Evolutionary conservation across 2,329 filamentous ascomycete genomes (phyloP).

Genomic region (Aaosphaeria arxii): DNA sequence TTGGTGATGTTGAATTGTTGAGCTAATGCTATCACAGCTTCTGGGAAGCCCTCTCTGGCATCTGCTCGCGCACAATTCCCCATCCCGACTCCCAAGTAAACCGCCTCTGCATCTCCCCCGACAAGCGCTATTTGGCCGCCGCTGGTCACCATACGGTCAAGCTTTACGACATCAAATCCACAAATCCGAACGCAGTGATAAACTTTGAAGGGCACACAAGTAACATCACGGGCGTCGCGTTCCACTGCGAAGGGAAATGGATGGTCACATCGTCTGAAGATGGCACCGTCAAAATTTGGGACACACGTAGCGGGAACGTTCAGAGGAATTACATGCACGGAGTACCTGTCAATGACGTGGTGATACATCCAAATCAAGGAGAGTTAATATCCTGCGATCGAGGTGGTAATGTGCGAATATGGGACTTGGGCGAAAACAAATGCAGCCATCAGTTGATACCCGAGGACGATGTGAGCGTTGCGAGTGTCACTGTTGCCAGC

Average conservation of each 20-base stretch:
- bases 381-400: conserved; percentile 97
- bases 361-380: conserved; percentile 98
- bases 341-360: conserved; percentile 89
- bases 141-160: conserved; percentile 84
- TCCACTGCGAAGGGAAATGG: conserved; percentile 99
- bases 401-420: conserved; percentile 87
- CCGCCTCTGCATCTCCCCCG: conserved; percentile 94
- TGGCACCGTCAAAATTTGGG: conserved; percentile 96
- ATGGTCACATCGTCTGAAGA: conserved; percentile 99
- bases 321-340: conserved; percentile 93
- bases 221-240: conserved; percentile 94
- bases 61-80: conserved; percentile 96
- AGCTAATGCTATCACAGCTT: conserved; percentile 57
- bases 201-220: conserved; percentile 94
- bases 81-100: conserved; percentile 98
- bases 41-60: conserved; percentile 97
- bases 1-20: conserved; percentile 2
- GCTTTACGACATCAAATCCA: conserved; percentile 97
- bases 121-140: conserved; percentile 91
- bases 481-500: conserved; percentile 92
- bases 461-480: conserved; percentile 89
- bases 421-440: conserved; percentile 95
- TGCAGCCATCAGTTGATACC: conserved; percentile 95
- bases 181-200: conserved; percentile 90
- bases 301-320: conserved; percentile 78